Evolutionary conservation across 345 rosid genomes (phyloP).

Genomic region (Erucastrum elatum): DNA sequence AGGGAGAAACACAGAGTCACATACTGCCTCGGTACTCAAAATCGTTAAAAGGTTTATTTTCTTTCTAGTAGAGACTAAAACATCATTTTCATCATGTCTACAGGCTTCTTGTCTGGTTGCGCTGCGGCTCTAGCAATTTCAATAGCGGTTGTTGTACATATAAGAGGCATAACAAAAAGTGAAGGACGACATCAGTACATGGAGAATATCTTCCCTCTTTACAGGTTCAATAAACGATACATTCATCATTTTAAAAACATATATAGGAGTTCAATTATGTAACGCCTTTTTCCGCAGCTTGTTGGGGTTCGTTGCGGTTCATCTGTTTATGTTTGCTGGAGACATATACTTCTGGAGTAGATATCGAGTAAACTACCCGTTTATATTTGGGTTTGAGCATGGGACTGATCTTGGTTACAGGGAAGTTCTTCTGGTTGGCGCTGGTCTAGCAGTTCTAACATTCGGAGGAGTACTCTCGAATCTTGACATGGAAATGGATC

Average conservation of each 20-base stretch:
- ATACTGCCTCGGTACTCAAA: conserved; percentile 57
- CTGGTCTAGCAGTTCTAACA: conserved; percentile 57
- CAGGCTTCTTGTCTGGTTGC: conserved; percentile 72
- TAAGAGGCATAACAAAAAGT: conserved; percentile 47
- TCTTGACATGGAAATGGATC: conserved; percentile 88
- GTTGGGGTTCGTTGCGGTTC: conserved; percentile 65
- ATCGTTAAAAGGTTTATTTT: neutral
- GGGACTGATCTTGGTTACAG: conserved; percentile 70
- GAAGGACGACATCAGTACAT: conserved; percentile 56
- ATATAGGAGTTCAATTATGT: neutral
- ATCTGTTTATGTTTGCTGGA: conserved; percentile 62
- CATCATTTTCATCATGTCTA: neutral
- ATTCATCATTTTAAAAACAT: neutral
- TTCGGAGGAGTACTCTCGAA: conserved; percentile 58
- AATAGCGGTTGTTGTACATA: conserved; percentile 52
- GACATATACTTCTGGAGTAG: conserved; percentile 69
- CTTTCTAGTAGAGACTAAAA: conserved; percentile 6
- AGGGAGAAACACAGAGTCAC: conserved; percentile 69
- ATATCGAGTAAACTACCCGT: conserved; percentile 63
- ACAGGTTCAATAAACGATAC: conserved; percentile 40
- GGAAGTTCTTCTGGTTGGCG: conserved; percentile 58
- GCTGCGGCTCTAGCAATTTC: conserved; percentile 60
- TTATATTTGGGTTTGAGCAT: conserved; percentile 77
- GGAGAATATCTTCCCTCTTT: conserved; percentile 83
- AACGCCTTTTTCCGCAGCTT: conserved; percentile 46